A percentile compares a stretch with the other conserved stretches of the same genome.
These are phyloP conservation scores for Elsinoe fawcettii DNA, from an alignment of 2,329 filamentous ascomycete species.

Conservation along the genomic window DNA sequence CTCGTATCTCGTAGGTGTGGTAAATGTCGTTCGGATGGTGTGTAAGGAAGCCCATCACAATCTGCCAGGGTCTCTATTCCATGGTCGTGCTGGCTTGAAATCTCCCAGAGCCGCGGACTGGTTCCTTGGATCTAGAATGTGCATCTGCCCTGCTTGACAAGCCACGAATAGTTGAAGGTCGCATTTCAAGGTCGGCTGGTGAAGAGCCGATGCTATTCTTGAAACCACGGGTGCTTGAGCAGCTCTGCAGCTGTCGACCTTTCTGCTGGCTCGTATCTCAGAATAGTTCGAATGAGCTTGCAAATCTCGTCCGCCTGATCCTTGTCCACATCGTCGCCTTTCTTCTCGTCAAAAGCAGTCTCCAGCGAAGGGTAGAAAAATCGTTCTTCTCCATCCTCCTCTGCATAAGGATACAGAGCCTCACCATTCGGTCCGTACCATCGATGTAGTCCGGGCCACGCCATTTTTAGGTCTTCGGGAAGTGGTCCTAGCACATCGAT, in stretches of 20 bases:
- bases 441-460: background rate
- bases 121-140: background rate
- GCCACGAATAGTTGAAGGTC: too few species aligned
- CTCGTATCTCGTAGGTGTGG: background rate
- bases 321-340: background rate
- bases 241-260: background rate
- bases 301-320: background rate
- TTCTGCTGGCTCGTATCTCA: background rate
- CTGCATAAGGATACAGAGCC: background rate
- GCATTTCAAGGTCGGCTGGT: background rate
- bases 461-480: background rate
- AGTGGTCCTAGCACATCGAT: background rate
- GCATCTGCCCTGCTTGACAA: background rate
- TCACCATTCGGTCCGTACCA: background rate
- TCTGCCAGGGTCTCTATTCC: background rate
- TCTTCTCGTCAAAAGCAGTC: background rate
- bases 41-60: background rate
- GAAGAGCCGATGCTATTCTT: background rate
- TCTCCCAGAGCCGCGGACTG: background rate
- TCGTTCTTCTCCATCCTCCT: background rate
- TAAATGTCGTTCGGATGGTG: background rate
- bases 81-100: background rate
- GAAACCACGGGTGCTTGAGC: background rate
- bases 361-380: background rate
- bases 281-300: background rate